A percentile compares a stretch with the other conserved stretches of the same genome.
Evolutionary conservation across 2,329 filamentous ascomycete species (phyloP).

Genomic region (Apiospora hydei): DNA sequence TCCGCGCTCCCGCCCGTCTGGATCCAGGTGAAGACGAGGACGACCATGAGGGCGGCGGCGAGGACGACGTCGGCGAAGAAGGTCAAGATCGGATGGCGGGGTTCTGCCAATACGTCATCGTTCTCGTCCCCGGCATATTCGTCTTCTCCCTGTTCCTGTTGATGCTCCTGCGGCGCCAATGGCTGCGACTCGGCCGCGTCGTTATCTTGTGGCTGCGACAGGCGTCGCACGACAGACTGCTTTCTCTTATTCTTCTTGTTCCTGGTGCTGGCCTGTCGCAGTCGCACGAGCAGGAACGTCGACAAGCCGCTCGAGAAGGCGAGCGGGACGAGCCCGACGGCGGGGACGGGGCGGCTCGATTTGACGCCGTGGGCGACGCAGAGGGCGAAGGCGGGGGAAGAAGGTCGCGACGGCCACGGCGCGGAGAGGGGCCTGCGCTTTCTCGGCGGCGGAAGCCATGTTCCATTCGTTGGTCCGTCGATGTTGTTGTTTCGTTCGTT

Average conservation of each 20-base stretch:
- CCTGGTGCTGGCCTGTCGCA: background rate
- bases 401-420: slow-evolving; percentile 45
- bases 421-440: slow-evolving; percentile 36
- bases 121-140: no score
- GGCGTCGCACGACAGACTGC: slow-evolving; percentile 26
- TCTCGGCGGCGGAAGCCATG: slow-evolving; percentile 5
- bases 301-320: slow-evolving; percentile 43
- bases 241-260: background rate
- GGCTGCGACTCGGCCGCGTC: slow-evolving; percentile 21
- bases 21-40: slow-evolving; percentile 52
- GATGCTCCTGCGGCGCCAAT: background rate
- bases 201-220: slow-evolving; percentile 23
- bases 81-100: slow-evolving; percentile 37
- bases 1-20: slow-evolving; percentile 37
- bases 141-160: background rate
- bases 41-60: slow-evolving; percentile 46
- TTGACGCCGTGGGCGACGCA: slow-evolving; percentile 48
- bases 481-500: slow-evolving; percentile 28
- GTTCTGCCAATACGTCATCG: background rate
- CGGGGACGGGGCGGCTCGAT: slow-evolving; percentile 44
- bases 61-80: slow-evolving; percentile 48
- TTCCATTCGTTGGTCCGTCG: slow-evolving; percentile 26
- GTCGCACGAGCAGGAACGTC: slow-evolving; percentile 36
- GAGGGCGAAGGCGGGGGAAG: slow-evolving; percentile 49
- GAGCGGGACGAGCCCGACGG: slow-evolving; percentile 49